These are phyloP conservation scores for Glonium stellatum DNA, from an alignment of 495 filamentous ascomycete genomes.

Conservation along the genomic window DNA sequence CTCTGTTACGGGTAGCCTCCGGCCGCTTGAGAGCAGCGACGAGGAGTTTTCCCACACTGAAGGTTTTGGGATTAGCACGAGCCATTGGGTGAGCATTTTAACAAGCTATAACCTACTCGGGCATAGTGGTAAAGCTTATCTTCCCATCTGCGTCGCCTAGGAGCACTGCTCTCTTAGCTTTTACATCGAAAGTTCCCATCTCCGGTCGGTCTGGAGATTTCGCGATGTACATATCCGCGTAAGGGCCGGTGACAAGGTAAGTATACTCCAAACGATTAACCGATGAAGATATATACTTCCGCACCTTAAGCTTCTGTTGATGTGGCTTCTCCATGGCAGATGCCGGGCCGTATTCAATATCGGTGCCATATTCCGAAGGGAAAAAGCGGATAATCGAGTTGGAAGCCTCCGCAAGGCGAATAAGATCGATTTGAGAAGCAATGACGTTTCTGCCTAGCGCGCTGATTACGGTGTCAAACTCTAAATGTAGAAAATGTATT, in stretches of 20 bases:
- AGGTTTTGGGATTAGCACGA: not conserved
- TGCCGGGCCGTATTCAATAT: constrained; percentile 57
- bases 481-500: constrained; percentile 23
- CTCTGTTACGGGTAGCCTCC: constrained; percentile 45
- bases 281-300: constrained; percentile 48
- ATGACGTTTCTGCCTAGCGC: constrained; percentile 55
- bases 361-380: constrained; percentile 68
- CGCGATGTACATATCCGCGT: constrained; percentile 57
- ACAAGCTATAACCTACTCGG: constrained; percentile 48
- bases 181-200: constrained; percentile 49
- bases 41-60: constrained; percentile 60
- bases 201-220: constrained; percentile 29
- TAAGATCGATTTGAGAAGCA: constrained; percentile 50
- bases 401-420: constrained; percentile 51
- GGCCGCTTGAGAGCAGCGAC: constrained; percentile 52
- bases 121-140: constrained; percentile 60
- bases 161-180: constrained; percentile 50
- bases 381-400: constrained; percentile 57
- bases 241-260: constrained; percentile 65
- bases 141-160: constrained; percentile 49
- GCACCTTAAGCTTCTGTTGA: constrained; percentile 60
- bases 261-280: constrained; percentile 52
- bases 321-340: constrained; percentile 60
- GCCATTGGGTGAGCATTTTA: no score
- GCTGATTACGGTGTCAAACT: constrained; percentile 59